phyloP scores from a whole-genome alignment of 148 eudicot species.

The Bassia scoparia region DNA sequence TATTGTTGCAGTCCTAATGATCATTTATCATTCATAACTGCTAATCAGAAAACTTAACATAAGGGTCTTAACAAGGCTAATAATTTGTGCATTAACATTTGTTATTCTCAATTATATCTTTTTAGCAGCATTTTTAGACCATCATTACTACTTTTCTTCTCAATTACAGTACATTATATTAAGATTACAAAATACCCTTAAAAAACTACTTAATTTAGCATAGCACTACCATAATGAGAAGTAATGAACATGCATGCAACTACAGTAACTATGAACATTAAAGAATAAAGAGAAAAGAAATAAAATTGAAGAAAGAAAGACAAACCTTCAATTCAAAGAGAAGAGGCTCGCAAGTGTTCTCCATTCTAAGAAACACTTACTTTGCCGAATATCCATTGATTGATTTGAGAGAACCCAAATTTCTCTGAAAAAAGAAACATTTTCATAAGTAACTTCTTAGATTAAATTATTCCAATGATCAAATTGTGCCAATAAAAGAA shows the following conservation, averaged over 20 bases:
- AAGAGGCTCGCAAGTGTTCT: constrained; percentile 57
- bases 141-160: neutral
- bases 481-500: neutral
- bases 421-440: constrained; percentile 11
- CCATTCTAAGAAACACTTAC: constrained; percentile 42
- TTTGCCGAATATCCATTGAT: constrained; percentile 29
- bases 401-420: neutral
- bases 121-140: neutral
- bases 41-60: too few species aligned
- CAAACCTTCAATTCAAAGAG: constrained; percentile 69
- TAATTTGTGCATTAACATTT: too few species aligned
- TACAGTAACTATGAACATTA: neutral
- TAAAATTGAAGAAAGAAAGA: neutral
- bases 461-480: neutral
- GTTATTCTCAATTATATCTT: too few species aligned
- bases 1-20: too few species aligned
- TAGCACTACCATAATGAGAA: neutral
- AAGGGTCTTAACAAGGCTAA: too few species aligned
- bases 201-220: too few species aligned
- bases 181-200: neutral
- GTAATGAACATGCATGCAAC: neutral
- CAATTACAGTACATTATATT: neutral
- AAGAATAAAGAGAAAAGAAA: neutral
- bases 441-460: neutral
- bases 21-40: neutral